These are phyloP conservation scores for Torulaspora microellipsoides DNA, from an alignment of 805 yeast genomes.

Conservation along the genomic window DNA sequence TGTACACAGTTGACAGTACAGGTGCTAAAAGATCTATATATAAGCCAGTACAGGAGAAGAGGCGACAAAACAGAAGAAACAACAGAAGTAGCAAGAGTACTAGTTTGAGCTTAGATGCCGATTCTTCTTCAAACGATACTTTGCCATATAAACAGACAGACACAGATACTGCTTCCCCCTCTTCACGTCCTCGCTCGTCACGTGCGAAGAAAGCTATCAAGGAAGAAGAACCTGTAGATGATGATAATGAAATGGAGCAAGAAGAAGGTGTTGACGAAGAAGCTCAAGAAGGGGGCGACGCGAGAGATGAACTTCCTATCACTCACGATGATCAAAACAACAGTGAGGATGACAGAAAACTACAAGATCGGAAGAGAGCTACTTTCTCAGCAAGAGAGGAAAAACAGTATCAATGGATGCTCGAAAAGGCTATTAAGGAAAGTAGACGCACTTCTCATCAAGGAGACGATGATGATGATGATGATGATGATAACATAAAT, in stretches of 20 bases:
- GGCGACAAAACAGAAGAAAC: conserved; percentile 29
- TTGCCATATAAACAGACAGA: too few species aligned
- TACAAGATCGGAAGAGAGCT: conserved; percentile 36
- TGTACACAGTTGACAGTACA: conserved; percentile 25
- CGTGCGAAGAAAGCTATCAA: conserved; percentile 1
- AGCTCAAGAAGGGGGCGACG: too few species aligned
- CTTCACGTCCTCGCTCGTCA: too few species aligned
- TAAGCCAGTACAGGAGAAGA: conserved; percentile 40
- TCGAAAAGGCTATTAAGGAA: conserved; percentile 40
- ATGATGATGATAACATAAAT: too few species aligned
- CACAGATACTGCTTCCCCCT: too few species aligned
- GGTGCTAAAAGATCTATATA: conserved; percentile 28
- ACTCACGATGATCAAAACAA: not conserved
- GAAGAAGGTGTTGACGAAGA: too few species aligned
- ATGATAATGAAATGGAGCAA: too few species aligned
- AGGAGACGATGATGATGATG: conserved; percentile 6
- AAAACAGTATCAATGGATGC: conserved; percentile 40
- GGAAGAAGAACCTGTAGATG: conserved; percentile 6
- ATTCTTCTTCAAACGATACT: too few species aligned
- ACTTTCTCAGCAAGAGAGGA: conserved; percentile 41
- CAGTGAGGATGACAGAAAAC: conserved; percentile 25
- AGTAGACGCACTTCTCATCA: conserved; percentile 36
- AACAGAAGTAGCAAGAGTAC: conserved; percentile 5
- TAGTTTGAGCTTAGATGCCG: not conserved
- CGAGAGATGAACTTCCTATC: too few species aligned